Base-by-base conservation (phyloP, 2,329 filamentous ascomycete genomes). In the Colletotrichum tanaceti region DNA sequence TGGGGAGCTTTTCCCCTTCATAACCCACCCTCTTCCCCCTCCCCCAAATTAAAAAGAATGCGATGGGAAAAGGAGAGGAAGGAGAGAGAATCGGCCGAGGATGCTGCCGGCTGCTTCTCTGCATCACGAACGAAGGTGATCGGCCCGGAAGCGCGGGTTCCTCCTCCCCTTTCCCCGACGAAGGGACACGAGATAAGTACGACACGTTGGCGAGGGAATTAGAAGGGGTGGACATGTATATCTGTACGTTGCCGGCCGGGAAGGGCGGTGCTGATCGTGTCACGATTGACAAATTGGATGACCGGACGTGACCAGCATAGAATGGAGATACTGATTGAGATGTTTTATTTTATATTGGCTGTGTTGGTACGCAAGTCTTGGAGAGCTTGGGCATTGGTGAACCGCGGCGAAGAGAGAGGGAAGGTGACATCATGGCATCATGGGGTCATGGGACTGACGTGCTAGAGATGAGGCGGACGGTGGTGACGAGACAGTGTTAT, bases 161-260 rank as follows among this genome's bases (percentile, higher is more conserved):
- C 28, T 24, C 4, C 4, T 14, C 22, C 44, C 57, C 43, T 44
- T 35, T 35, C 32, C 32, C 32, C 32, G 32, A 35, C 32, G 2
- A 2, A 44, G 28, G 10, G 28, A 5, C 5, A 22, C 22, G 28
- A 35, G 20, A 24, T 28, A 20, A n/a, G 13, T 16, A 46, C 11
- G 41, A 35, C 16, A 22, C 43, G n/a, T 39, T 47, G 44, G 43
- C 57, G 57, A 59, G n/a, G n/a, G 20, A 1, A 14, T 35, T 35
- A 13, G n/a, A 13, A 49, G n/a, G 14, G 14, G 5, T 11, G 38
- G 20, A 4, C 1, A 13, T 35, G 14, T 3, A n/a, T 20, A 3
- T 16, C n/a, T 49, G 57, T 18, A 14, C 20, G 20, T 16, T 39
- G 49, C 59, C 58, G 60, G 47, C 32, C 50, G 60, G 39, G 32